These are phyloP conservation scores for Fusarium multiceps DNA, from an alignment of 2,329 filamentous ascomycete genomes.

Conservation along the genomic window DNA sequence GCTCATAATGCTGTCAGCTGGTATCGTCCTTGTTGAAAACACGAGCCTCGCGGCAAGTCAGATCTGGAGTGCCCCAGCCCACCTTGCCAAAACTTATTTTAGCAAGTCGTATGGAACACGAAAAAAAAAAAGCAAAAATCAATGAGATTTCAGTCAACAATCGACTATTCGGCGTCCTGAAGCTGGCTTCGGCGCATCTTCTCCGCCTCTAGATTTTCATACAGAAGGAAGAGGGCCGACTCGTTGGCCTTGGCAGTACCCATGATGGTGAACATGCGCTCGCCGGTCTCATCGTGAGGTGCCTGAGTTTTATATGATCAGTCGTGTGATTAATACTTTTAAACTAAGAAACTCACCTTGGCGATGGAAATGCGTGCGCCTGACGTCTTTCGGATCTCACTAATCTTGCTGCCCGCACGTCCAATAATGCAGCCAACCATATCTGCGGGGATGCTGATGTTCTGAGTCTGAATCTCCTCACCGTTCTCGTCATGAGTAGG, in stretches of 20 bases:
- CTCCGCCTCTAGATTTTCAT: conserved; percentile 98
- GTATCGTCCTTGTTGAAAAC: conserved; percentile 59
- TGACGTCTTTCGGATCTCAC: conserved; percentile 96
- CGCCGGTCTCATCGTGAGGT: conserved; percentile 95
- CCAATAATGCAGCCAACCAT: conserved; percentile 99
- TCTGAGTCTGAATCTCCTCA: conserved; percentile 97
- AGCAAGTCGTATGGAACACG: conserved; percentile 47
- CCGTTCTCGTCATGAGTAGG: conserved; percentile 95
- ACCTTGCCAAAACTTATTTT: conserved; percentile 63
- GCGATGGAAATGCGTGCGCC: conserved; percentile 97
- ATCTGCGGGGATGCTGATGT: conserved; percentile 98
- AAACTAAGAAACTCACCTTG: conserved; percentile 66
- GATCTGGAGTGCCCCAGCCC: conserved; percentile 65
- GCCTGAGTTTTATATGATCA: conserved; percentile 61
- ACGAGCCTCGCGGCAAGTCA: conserved; percentile 72
- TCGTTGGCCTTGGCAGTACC: conserved; percentile 94
- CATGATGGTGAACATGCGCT: conserved; percentile 99
- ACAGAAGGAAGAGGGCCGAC: conserved; percentile 93
- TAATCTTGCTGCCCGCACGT: conserved; percentile 94
- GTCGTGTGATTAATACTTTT: not conserved
- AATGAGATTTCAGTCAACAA: conserved; percentile 11
- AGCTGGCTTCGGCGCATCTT: conserved; percentile 97
- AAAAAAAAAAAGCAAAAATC: conserved; percentile 46
- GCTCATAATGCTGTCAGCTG: conserved; percentile 58
- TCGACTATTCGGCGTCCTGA: conserved; percentile 62